A percentile compares a stretch with the other conserved stretches of the same genome.
Conservation (phyloP, 108 stramenopile genomes). For the Conticribra guillardii region DNA sequence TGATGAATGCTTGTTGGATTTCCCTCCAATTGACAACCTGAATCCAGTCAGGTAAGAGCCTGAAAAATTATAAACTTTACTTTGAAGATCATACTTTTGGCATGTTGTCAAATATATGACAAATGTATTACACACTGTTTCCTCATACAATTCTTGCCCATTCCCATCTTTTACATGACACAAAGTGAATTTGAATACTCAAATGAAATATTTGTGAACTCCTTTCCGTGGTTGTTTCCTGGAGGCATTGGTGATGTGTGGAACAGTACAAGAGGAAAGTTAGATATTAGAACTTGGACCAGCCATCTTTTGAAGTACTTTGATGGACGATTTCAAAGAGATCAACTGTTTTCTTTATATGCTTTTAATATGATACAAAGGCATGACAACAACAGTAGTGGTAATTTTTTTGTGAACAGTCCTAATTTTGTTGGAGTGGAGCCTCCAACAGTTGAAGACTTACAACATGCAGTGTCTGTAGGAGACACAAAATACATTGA, state of each 20-base stretch:
- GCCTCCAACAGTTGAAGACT: constrained; percentile 24
- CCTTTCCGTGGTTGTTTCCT: constrained; percentile 27
- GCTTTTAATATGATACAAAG: constrained; percentile 8
- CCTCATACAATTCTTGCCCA: too few species aligned
- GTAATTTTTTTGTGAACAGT: constrained; percentile 13
- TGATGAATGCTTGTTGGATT: too few species aligned
- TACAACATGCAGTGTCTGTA: constrained; percentile 10
- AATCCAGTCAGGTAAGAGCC: too few species aligned
- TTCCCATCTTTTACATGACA: too few species aligned
- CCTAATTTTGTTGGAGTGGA: background rate
- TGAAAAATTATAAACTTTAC: too few species aligned
- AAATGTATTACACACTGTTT: background rate
- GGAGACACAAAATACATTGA: constrained; percentile 7
- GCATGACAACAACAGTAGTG: too few species aligned
- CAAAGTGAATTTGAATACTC: constrained; percentile 8
- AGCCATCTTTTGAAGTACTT: constrained; percentile 19
- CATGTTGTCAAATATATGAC: too few species aligned
- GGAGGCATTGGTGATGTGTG: constrained; percentile 30
- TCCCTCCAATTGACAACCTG: too few species aligned
- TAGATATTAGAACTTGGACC: constrained; percentile 10
- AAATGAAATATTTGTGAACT: constrained; percentile 12
- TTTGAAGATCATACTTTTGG: too few species aligned
- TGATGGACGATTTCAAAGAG: constrained; percentile 44
- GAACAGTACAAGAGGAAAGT: constrained; percentile 12
- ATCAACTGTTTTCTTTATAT: background rate